A percentile compares a stretch with the other conserved stretches of the same genome.
Conservation (phyloP, 345 rosid genomes). For the Eucalyptus tenuipes region DNA sequence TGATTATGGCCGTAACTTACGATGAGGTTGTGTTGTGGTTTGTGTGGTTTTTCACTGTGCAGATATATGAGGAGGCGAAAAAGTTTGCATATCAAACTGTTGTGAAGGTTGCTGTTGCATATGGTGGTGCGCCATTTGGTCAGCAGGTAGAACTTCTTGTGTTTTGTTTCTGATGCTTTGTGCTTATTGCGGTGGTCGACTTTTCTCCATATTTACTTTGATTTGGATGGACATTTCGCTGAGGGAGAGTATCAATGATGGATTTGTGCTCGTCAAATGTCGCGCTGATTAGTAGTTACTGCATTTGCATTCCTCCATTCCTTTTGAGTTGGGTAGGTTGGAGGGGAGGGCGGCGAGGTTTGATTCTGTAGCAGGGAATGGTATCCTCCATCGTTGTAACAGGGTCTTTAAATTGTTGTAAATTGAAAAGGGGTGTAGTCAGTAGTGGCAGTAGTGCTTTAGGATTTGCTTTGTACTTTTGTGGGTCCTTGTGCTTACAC, state of each 20-base stretch:
- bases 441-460: not conserved
- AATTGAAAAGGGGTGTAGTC: not conserved
- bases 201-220: not conserved
- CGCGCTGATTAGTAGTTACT: not conserved
- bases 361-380: not conserved
- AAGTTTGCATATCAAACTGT: slow-evolving; percentile 35
- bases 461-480: not conserved
- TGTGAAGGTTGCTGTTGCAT: slow-evolving; percentile 26
- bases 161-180: not conserved
- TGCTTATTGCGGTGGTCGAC: not conserved
- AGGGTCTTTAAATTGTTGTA: not conserved
- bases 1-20: not conserved
- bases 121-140: slow-evolving; percentile 36
- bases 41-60: not conserved
- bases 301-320: not conserved
- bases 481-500: not conserved
- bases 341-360: not conserved
- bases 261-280: not conserved
- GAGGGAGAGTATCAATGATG: not conserved
- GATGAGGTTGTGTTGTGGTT: not conserved
- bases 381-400: not conserved
- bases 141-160: slow-evolving; percentile 14
- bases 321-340: not conserved
- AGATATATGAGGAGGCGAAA: slow-evolving; percentile 41
- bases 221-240: not conserved